Base-by-base conservation (phyloP, 805 yeast species). In the Kurtzmaniella fragi region DNA sequence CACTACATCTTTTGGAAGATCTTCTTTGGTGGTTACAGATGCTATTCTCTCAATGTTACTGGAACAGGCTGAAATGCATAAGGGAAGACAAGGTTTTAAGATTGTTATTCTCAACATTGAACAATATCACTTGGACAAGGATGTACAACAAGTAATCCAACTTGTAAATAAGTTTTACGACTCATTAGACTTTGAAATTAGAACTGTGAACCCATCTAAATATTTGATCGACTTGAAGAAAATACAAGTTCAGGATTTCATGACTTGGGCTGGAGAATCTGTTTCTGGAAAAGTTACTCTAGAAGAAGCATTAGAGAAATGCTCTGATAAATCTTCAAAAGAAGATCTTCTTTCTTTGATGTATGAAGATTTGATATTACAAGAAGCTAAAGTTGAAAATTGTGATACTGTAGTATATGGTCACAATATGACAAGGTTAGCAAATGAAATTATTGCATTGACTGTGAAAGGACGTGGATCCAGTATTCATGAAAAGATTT, bases 391-490 rank as follows among this genome's bases (percentile, higher is more conserved):
- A 5, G 57, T 61, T 10, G 59, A 65, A 12, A 52, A 58, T 0
- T 74, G 80, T 48, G 64, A 71, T n/a, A 71, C 84, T n/a, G 62
- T 87, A 3, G 36, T 88, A 7, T 77, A 78, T 64, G 87, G 91
- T 1, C 85, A 82, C 52, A 79, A 84, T 20, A 85, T 87, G 95
- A 84, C 95, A 1, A 71, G 80, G 31, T 56, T 90, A 17, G 95
- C 97, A 1, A 87, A 83, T 50, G 80, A 80, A 44, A 78, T 85
- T n/a, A 67, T 91, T 27, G 71, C 95, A 0, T 60, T 85, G 39
- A 82, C 95, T 0, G 89, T 88, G 4, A 85, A 82, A 50, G 98
- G 98, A 10, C 73, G 96, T 44, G 98, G 96, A 0, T 70, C 83
- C 2, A 71, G 71, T 27, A 73, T 90, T 5, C 73, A 85, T 17